Evolutionary conservation across 1,284 basidiomycete species (phyloP).

Genomic region (Anthracocystis setariae): DNA sequence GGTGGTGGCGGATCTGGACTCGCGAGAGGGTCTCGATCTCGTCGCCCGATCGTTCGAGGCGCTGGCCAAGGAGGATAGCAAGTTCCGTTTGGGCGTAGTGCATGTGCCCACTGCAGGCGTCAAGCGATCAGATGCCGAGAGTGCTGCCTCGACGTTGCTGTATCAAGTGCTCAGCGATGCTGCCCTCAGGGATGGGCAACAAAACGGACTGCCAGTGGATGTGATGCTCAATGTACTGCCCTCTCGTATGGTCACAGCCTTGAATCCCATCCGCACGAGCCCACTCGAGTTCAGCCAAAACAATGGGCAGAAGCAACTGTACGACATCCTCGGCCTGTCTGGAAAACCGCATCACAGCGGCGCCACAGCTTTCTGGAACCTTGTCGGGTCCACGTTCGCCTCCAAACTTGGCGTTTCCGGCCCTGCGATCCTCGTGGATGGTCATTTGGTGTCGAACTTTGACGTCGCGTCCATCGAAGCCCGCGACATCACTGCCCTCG

Average conservation of each 20-base stretch:
- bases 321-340: neutral
- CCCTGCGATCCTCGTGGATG: constrained; percentile 45
- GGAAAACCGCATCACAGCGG: neutral
- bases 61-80: constrained; percentile 70
- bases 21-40: constrained; percentile 72
- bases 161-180: constrained; percentile 21
- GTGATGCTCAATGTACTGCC: constrained; percentile 4
- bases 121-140: constrained; percentile 25
- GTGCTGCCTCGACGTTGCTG: constrained; percentile 35
- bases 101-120: constrained; percentile 8
- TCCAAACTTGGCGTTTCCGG: constrained; percentile 6
- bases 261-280: constrained; percentile 5
- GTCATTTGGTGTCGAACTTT: constrained; percentile 30
- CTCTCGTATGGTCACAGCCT: constrained; percentile 6
- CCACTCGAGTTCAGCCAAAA: neutral
- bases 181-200: neutral
- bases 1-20: constrained; percentile 83
- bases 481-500: constrained; percentile 37
- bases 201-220: neutral
- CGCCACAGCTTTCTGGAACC: constrained; percentile 19
- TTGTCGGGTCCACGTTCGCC: constrained; percentile 5
- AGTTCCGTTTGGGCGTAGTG: constrained; percentile 29
- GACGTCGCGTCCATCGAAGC: constrained; percentile 17
- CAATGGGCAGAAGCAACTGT: constrained; percentile 1
- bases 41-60: constrained; percentile 76